phyloP scores from a whole-genome alignment of 106 monocot genomes.

The Platanthera guangdongensis region DNA sequence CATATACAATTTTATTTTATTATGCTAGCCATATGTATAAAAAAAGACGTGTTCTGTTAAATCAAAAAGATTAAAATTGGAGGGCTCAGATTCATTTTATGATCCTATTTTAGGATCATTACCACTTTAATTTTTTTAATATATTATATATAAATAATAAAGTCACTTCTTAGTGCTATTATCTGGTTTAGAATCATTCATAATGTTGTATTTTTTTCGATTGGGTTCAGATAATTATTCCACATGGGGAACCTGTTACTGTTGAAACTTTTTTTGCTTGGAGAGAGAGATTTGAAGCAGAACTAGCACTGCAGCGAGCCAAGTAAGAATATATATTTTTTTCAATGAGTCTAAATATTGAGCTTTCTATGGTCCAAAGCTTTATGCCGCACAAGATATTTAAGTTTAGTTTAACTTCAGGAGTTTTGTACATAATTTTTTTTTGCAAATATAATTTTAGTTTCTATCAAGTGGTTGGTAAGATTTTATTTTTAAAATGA shows the following conservation, averaged over 20 bases:
- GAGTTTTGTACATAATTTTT: neutral
- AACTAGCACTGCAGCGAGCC: constrained; percentile 81
- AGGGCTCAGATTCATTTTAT: no score
- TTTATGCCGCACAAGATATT: no score
- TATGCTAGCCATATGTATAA: no score
- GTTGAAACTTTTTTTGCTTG: constrained; percentile 85
- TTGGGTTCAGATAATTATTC: constrained; percentile 59
- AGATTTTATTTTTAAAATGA: neutral
- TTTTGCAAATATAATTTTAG: neutral
- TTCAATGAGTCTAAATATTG: neutral
- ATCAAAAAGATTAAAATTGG: no score
- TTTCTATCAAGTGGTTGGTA: neutral
- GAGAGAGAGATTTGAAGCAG: constrained; percentile 97
- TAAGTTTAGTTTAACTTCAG: no score
- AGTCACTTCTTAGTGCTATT: no score
- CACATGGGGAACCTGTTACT: constrained; percentile 96
- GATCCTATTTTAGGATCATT: no score
- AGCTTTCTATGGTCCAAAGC: neutral
- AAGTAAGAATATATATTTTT: constrained; percentile 44
- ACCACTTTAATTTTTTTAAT: no score
- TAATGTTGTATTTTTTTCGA: neutral
- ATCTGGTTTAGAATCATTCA: neutral
- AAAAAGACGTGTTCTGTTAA: no score
- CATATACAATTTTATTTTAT: no score
- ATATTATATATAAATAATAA: no score